Percentiles rank a stretch among this genome's conserved stretches.
These are phyloP conservation scores for Cephaloascus fragrans DNA, from an alignment of 805 yeast species.

Conservation along the genomic window DNA sequence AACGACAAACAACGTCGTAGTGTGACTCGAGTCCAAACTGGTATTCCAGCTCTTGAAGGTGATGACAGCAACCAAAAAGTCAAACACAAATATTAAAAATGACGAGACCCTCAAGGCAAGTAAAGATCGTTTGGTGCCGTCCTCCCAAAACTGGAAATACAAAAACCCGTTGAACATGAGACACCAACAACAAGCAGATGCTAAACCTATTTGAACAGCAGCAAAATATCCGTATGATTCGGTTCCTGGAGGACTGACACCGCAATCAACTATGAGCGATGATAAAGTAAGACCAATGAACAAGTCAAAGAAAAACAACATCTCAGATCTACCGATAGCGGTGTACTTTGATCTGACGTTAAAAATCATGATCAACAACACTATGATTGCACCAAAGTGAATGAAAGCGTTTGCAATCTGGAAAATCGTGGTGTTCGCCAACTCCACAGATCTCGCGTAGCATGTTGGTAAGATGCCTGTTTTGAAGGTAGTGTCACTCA, in stretches of 20 bases:
- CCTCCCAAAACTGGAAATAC: constrained; percentile 91
- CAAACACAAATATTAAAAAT: constrained; percentile 47
- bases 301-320: constrained; percentile 61
- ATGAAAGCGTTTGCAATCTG: constrained; percentile 83
- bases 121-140: constrained; percentile 68
- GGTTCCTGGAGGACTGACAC: constrained; percentile 85
- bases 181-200: constrained; percentile 63
- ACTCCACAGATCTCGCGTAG: constrained; percentile 75
- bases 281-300: constrained; percentile 48
- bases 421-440: constrained; percentile 88
- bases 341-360: constrained; percentile 80
- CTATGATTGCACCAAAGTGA: constrained; percentile 62
- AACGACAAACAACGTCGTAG: constrained; percentile 62
- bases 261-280: constrained; percentile 78
- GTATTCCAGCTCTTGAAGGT: constrained; percentile 64
- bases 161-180: constrained; percentile 66
- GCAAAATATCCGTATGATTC: constrained; percentile 72
- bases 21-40: constrained; percentile 36
- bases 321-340: constrained; percentile 88
- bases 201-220: constrained; percentile 66
- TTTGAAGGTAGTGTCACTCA: constrained; percentile 18
- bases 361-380: constrained; percentile 62
- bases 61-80: constrained; percentile 57
- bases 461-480: constrained; percentile 69
- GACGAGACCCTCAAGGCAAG: constrained; percentile 42